phyloP scores from a whole-genome alignment of 495 filamentous ascomycete genomes.

The Hypoxylon lienhwacheense region DNA sequence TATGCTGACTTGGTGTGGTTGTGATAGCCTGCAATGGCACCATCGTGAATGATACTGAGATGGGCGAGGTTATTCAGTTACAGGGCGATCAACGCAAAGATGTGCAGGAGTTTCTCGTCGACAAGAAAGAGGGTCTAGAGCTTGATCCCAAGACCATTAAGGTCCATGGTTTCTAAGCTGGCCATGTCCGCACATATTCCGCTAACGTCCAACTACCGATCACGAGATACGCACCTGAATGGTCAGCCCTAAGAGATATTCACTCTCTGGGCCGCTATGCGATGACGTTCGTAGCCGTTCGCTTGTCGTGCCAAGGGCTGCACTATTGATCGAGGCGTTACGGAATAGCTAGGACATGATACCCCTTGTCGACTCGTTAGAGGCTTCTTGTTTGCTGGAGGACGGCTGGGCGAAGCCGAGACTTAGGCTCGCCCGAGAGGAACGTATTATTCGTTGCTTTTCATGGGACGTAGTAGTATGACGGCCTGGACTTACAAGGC shows the following conservation, averaged over 20 bases:
- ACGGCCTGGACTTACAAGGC: slow-evolving; percentile 21
- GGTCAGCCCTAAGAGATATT: slow-evolving; percentile 28
- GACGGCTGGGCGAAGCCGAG: slow-evolving; percentile 6
- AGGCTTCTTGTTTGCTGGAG: slow-evolving; percentile 25
- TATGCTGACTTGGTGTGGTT: slow-evolving; percentile 12
- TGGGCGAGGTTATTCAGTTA: slow-evolving; percentile 99
- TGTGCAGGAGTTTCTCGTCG: slow-evolving; percentile 94
- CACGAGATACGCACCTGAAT: slow-evolving; percentile 27
- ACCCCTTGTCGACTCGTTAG: slow-evolving; percentile 36
- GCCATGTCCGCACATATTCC: slow-evolving; percentile 39
- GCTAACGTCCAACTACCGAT: slow-evolving; percentile 30
- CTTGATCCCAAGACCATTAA: slow-evolving; percentile 97
- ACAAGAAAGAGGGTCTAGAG: slow-evolving; percentile 89
- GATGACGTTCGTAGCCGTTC: slow-evolving; percentile 24
- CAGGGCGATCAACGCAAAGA: slow-evolving; percentile 99
- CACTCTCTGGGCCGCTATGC: slow-evolving; percentile 10
- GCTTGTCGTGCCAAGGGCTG: slow-evolving; percentile 35
- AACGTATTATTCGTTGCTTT: slow-evolving; percentile 15
- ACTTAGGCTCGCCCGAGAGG: slow-evolving; percentile 7
- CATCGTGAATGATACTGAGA: slow-evolving; percentile 93
- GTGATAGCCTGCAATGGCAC: slow-evolving; percentile 97
- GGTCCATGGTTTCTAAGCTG: slow-evolving; percentile 78
- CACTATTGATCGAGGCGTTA: slow-evolving; percentile 40
- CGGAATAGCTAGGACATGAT: slow-evolving; percentile 42
- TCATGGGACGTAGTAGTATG: slow-evolving; percentile 23